phyloP scores from a whole-genome alignment of 768 basidiomycete species.

The Rhizopogon salebrosus region DNA sequence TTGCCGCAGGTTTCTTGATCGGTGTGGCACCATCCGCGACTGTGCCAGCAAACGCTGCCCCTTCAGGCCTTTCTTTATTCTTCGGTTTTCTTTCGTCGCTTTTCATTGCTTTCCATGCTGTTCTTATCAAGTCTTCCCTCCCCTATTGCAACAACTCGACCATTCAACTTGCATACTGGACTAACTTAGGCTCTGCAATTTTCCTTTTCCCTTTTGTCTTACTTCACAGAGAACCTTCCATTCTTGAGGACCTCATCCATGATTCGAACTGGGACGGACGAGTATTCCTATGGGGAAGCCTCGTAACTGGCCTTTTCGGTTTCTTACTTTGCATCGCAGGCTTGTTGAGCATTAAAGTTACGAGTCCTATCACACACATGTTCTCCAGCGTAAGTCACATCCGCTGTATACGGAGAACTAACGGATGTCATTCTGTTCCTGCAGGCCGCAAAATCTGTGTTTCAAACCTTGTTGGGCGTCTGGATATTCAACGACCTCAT shows the following conservation, averaged over 20 bases:
- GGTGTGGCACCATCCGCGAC: slow-evolving; percentile 58
- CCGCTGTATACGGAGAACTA: slow-evolving; percentile 3
- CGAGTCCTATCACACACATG: slow-evolving; percentile 83
- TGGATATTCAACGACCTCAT: slow-evolving; percentile 73
- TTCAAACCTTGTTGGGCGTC: slow-evolving; percentile 79
- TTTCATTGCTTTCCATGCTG: slow-evolving; percentile 72
- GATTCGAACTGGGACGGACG: slow-evolving; percentile 42
- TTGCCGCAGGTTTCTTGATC: slow-evolving; percentile 72
- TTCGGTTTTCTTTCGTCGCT: slow-evolving; percentile 71
- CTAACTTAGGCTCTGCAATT: slow-evolving; percentile 63
- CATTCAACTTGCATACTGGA: slow-evolving; percentile 76
- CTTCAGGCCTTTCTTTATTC: slow-evolving; percentile 53
- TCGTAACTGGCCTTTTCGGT: slow-evolving; percentile 72
- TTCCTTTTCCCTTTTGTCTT: slow-evolving; percentile 61
- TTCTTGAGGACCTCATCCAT: slow-evolving; percentile 34
- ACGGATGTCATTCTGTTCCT: slow-evolving; percentile 4
- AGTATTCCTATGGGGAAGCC: slow-evolving; percentile 58
- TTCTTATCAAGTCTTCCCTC: slow-evolving; percentile 67
- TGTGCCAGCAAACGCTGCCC: slow-evolving; percentile 37
- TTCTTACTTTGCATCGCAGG: slow-evolving; percentile 79
- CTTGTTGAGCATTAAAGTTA: slow-evolving; percentile 75
- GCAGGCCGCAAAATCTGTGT: slow-evolving; percentile 75
- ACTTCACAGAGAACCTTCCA: slow-evolving; percentile 46
- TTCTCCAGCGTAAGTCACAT: slow-evolving; percentile 61
- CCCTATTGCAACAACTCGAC: slow-evolving; percentile 66